phyloP scores from a whole-genome alignment of 495 filamentous ascomycete species.

The Penicillium mononematosum region DNA sequence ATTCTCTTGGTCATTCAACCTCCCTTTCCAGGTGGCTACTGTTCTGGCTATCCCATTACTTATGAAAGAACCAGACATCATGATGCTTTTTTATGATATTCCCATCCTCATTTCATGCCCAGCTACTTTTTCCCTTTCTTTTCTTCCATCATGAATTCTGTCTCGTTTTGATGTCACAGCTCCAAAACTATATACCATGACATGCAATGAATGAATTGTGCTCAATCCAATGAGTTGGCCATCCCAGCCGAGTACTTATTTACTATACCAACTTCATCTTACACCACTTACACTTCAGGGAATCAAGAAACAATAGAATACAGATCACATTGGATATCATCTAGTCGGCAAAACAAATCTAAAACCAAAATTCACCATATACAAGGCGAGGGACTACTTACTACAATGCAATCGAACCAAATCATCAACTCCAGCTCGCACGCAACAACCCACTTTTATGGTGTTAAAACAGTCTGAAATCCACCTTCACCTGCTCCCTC shows the following conservation, averaged over 20 bases:
- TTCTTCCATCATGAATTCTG: background rate
- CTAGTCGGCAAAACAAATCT: constrained; percentile 23
- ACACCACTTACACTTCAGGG: background rate
- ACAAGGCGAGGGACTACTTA: constrained; percentile 15
- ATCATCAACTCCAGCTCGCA: constrained; percentile 24
- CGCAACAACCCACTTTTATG: constrained; percentile 21
- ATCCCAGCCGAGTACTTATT: background rate
- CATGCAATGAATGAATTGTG: constrained; percentile 1
- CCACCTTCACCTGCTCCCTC: background rate
- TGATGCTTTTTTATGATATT: constrained; percentile 12
- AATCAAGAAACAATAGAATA: constrained; percentile 22
- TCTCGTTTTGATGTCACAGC: constrained; percentile 4
- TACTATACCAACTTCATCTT: background rate
- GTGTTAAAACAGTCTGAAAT: constrained; percentile 8
- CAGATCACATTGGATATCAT: constrained; percentile 38
- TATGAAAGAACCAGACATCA: constrained; percentile 2
- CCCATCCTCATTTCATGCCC: constrained; percentile 2
- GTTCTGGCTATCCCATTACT: background rate
- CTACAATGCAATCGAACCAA: constrained; percentile 20
- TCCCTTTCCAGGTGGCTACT: background rate
- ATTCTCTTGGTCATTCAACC: background rate
- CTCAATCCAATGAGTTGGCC: constrained; percentile 1
- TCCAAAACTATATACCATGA: constrained; percentile 10
- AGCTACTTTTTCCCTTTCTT: background rate
- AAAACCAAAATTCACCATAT: constrained; percentile 21